These are phyloP conservation scores for Diplodia mutila DNA, from an alignment of 2,329 filamentous ascomycete species.

Conservation along the genomic window DNA sequence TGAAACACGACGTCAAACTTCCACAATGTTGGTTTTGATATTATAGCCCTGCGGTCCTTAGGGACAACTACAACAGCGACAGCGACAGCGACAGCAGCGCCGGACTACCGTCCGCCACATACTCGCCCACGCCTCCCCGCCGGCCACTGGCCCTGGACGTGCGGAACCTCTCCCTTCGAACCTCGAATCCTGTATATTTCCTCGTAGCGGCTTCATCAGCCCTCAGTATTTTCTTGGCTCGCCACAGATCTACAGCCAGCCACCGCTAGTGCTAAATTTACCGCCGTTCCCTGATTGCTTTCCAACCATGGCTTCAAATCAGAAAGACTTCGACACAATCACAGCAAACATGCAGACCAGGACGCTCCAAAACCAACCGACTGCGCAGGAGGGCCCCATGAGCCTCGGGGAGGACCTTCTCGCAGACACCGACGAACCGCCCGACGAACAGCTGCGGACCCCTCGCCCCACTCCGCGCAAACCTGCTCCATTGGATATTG, in stretches of 20 bases:
- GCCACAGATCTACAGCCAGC: not conserved
- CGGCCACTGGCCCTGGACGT: constrained; percentile 10
- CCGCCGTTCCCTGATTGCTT: constrained; percentile 5
- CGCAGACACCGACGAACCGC: constrained; percentile 85
- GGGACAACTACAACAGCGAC: constrained; percentile 35
- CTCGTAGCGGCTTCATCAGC: constrained; percentile 1
- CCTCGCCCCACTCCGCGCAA: constrained; percentile 45
- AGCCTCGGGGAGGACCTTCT: constrained; percentile 60
- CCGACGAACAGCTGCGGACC: constrained; percentile 63
- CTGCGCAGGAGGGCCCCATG: constrained; percentile 28
- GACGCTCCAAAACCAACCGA: constrained; percentile 34
- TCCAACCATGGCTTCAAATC: constrained; percentile 39
- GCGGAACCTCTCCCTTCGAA: not conserved
- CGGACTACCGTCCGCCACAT: constrained; percentile 21
- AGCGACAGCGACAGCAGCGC: not conserved
- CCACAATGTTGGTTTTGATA: constrained; percentile 42
- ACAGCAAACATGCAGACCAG: constrained; percentile 38
- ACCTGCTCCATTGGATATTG: constrained; percentile 44
- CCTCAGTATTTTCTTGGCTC: not conserved
- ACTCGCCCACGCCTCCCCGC: not conserved
- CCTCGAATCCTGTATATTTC: not conserved
- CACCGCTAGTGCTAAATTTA: not conserved
- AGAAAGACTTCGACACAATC: constrained; percentile 36
- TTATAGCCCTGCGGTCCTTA: constrained; percentile 44
- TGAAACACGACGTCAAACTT: constrained; percentile 36